Conservation (phyloP, 2,329 filamentous ascomycete genomes). For the Penicillium hesseltinei region DNA sequence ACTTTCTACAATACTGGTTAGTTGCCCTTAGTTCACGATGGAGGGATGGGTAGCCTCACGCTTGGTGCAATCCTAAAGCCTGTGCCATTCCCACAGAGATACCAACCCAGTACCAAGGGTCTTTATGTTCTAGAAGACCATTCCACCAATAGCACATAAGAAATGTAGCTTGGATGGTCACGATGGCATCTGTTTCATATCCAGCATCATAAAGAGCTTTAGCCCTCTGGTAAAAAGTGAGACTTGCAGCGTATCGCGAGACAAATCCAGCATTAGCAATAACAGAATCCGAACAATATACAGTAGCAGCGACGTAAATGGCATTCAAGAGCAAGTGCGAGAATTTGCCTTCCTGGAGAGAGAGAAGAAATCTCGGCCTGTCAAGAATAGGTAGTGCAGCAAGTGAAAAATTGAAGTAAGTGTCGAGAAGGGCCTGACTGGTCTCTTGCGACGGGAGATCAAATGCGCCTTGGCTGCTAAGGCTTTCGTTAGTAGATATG, state of each 20-base stretch:
- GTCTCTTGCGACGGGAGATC: conserved; percentile 12
- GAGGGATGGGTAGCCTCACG: conserved; percentile 12
- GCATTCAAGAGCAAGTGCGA: conserved; percentile 26
- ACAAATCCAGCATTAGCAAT: conserved; percentile 22
- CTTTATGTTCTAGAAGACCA: conserved; percentile 27
- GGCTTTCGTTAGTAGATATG: background rate
- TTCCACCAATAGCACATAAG: conserved; percentile 30
- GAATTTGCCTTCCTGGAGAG: conserved; percentile 9
- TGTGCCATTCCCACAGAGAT: conserved; percentile 26
- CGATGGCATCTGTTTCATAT: conserved; percentile 25
- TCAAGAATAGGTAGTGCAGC: conserved; percentile 24
- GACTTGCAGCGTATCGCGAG: conserved; percentile 23
- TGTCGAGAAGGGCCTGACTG: conserved; percentile 18
- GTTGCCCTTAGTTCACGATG: background rate
- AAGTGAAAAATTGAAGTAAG: conserved; percentile 23
- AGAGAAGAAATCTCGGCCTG: conserved; percentile 13
- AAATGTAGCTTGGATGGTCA: conserved; percentile 21
- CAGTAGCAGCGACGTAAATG: conserved; percentile 20
- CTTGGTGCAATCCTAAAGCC: conserved; percentile 26
- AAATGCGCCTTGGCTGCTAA: conserved; percentile 20
- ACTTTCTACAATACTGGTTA: conserved; percentile 12
- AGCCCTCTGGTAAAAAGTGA: conserved; percentile 25
- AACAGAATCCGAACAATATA: conserved; percentile 20
- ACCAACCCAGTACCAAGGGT: conserved; percentile 29
- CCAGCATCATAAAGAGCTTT: conserved; percentile 30